Base-by-base conservation (phyloP, 2,329 filamentous ascomycete genomes). In the Aureobasidium lini region DNA sequence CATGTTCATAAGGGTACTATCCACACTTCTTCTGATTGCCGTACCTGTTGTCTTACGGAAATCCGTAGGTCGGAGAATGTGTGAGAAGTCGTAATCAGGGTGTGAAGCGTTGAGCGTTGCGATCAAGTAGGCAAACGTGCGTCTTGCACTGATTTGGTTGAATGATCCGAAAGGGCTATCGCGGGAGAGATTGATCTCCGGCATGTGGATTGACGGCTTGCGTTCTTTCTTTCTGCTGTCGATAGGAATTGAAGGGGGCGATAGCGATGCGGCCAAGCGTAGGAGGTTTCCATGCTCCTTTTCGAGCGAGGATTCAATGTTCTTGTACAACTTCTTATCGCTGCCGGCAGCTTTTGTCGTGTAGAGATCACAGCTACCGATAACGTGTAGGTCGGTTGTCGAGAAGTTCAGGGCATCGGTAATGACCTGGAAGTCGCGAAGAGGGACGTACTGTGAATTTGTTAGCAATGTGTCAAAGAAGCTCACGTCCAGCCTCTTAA, bases 241-340 rank as follows among this genome's bases (percentile, higher is more conserved):
- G n/a, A 65, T 57, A 15, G 68, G 64, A 18, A 60, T 58, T 65
- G 91, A 85, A 1, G 91, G 90, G 31, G 92, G 90, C 23, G 93
- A 95, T 18, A 97, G 81, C 49, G 89, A 92, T 16, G 90, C 89
- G 32, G 93, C 92, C 31, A 96, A 83, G 64, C 90, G 88, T 52
- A 96, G 80, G 1, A 95, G 83, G 7, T 91, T 89, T 66, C 91
- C 89, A 80, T 97, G 91, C 73, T 96, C 90, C 39, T 89, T 88
- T 73, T 95, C 91, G 61, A 99, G 84, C 32, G 89, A 91, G 69
- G 89, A 85, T 71, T 96, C 92, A 70, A 99, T 97, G 71, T 87
- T 89, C 75, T 92, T 95, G 80, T 96, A 96, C 8, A 99, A 80
- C 72, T 97, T 97, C 82, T 96, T 96, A 73, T 99, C 94, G 64